phyloP scores from a whole-genome alignment of 257 asterid genomes.

The Nicotiana tabacum region DNA sequence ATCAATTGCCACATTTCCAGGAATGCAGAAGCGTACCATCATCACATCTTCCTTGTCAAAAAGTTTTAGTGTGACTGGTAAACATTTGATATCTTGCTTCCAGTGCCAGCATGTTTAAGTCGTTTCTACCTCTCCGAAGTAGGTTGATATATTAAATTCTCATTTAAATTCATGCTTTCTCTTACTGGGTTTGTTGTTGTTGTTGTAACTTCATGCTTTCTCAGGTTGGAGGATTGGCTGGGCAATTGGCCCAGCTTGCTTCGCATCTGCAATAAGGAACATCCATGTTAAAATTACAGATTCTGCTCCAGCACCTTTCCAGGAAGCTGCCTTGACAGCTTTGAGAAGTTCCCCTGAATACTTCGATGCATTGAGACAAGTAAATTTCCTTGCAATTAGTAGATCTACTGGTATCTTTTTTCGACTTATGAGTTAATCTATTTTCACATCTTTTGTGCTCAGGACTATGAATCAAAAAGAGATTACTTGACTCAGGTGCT shows the following conservation, averaged over 20 bases:
- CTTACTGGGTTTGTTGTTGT: not conserved
- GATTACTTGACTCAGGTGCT: conserved; percentile 56
- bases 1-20: conserved; percentile 79
- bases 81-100: not conserved
- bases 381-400: conserved; percentile 15
- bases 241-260: conserved; percentile 71
- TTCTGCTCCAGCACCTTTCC: conserved; percentile 93
- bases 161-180: conserved; percentile 6
- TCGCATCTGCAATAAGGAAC: conserved; percentile 76
- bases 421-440: not conserved
- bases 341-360: conserved; percentile 58
- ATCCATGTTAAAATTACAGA: conserved; percentile 68
- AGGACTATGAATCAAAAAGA: conserved; percentile 79
- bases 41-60: conserved; percentile 87
- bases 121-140: not conserved
- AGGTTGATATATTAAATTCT: not conserved
- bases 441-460: not conserved
- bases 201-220: not conserved
- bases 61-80: conserved; percentile 84
- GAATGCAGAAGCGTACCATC: conserved; percentile 71
- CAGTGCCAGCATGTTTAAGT: conserved; percentile 6
- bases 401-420: not conserved
- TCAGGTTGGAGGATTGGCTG: conserved; percentile 97
- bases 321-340: conserved; percentile 86
- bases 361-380: conserved; percentile 48